Conservation (phyloP, 1,139 yeast species). For the Suhomyces yuchorum region DNA sequence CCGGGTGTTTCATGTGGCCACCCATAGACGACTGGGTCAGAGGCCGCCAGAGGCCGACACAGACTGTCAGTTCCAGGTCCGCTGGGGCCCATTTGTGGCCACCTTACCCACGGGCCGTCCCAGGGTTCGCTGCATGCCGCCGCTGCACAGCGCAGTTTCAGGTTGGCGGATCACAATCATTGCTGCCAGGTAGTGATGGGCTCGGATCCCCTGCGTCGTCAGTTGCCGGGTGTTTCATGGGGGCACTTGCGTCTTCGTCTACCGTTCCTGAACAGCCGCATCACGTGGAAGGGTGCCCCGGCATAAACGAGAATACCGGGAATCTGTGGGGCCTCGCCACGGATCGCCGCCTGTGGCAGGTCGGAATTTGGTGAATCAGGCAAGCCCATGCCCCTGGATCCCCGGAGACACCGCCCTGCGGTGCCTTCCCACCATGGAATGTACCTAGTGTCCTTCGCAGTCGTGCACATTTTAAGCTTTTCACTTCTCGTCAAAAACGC, state of each 20-base stretch:
- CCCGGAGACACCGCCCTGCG: background rate
- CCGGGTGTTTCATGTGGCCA: too few species aligned
- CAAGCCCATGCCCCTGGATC: background rate
- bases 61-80: too few species aligned
- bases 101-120: background rate
- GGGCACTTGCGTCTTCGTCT: background rate
- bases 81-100: too few species aligned
- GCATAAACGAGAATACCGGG: background rate
- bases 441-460: too few species aligned
- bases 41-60: too few species aligned
- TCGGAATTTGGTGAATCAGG: background rate
- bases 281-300: background rate
- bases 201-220: constrained; percentile 7
- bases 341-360: background rate
- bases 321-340: background rate
- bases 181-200: background rate
- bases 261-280: background rate
- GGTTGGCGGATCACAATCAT: background rate
- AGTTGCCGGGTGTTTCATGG: background rate
- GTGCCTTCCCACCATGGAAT: background rate
- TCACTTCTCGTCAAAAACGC: background rate
- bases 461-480: background rate
- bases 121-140: background rate
- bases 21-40: too few species aligned
- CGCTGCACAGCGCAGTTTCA: background rate